These are phyloP conservation scores for Zymoseptoria tritici DNA, from an alignment of 2,329 filamentous ascomycete genomes.

Conservation along the genomic window DNA sequence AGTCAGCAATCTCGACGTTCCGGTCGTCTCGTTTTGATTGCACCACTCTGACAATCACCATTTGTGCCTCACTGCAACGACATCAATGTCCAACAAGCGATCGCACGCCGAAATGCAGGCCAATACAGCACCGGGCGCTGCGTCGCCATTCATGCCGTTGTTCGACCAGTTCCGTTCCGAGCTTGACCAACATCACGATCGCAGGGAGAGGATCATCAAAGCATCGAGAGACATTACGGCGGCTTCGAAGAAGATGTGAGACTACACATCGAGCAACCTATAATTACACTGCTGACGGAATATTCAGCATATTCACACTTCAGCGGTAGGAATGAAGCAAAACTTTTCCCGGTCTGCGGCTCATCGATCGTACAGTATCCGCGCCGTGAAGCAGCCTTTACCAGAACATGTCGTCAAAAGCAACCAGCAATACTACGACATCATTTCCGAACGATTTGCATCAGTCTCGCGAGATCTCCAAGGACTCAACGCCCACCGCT, in stretches of 20 bases:
- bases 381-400: constrained; percentile 51
- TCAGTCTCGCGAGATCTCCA: constrained; percentile 65
- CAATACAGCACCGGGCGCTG: constrained; percentile 4
- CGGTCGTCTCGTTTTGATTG: neutral
- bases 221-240: constrained; percentile 87
- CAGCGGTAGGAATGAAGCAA: constrained; percentile 53
- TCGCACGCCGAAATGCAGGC: constrained; percentile 17
- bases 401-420: constrained; percentile 64
- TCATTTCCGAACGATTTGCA: constrained; percentile 63
- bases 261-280: constrained; percentile 4
- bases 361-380: constrained; percentile 44
- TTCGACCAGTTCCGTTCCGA: constrained; percentile 82
- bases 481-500: constrained; percentile 74
- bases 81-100: constrained; percentile 9
- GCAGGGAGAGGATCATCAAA: constrained; percentile 83
- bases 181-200: constrained; percentile 89
- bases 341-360: constrained; percentile 28
- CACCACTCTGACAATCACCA: neutral
- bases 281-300: constrained; percentile 15
- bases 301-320: constrained; percentile 67
- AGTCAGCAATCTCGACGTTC: neutral
- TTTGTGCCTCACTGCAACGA: neutral
- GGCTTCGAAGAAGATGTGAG: constrained; percentile 92
- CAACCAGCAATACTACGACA: constrained; percentile 59
- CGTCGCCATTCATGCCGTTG: constrained; percentile 54